Conservation (phyloP, 169 alveolate genomes). For the Fabrea salina region DNA sequence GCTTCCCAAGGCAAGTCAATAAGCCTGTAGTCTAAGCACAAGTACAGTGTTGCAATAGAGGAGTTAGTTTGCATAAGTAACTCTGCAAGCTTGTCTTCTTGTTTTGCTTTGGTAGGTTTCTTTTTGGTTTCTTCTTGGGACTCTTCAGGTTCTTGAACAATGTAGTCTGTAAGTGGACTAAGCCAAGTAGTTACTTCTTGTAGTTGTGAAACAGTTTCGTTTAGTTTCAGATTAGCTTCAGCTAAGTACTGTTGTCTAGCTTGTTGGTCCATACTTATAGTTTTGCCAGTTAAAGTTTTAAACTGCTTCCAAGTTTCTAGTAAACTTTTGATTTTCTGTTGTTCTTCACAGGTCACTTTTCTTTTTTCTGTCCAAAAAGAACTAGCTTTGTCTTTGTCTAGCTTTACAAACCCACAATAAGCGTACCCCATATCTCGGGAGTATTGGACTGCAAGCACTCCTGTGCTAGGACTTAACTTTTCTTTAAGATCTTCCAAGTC, state of each 20-base stretch:
- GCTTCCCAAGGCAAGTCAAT: slow-evolving; percentile 71
- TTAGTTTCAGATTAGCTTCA: slow-evolving; percentile 58
- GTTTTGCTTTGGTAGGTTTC: slow-evolving; percentile 33
- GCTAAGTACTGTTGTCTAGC: slow-evolving; percentile 49
- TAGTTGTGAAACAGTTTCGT: slow-evolving; percentile 44
- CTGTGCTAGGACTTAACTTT: background rate
- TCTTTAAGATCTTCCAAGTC: slow-evolving; percentile 16
- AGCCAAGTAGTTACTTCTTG: slow-evolving; percentile 49
- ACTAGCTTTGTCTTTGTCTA: slow-evolving; percentile 19
- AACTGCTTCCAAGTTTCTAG: background rate
- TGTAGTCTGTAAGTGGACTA: slow-evolving; percentile 37
- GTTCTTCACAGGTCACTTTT: background rate
- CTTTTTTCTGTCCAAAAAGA: background rate
- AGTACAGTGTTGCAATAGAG: slow-evolving; percentile 63
- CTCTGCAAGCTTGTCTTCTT: slow-evolving; percentile 17
- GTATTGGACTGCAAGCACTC: slow-evolving; percentile 8
- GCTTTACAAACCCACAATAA: background rate
- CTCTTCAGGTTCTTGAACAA: slow-evolving; percentile 44
- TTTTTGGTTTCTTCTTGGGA: slow-evolving; percentile 43
- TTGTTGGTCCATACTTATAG: slow-evolving; percentile 67
- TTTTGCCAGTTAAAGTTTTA: slow-evolving; percentile 50
- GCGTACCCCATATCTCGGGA: slow-evolving; percentile 9
- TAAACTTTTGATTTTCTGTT: background rate
- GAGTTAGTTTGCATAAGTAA: slow-evolving; percentile 61
- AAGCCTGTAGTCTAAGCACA: slow-evolving; percentile 66